phyloP scores from a whole-genome alignment of 1,284 basidiomycete species.

The Tilletiopsis washingtonensis region DNA sequence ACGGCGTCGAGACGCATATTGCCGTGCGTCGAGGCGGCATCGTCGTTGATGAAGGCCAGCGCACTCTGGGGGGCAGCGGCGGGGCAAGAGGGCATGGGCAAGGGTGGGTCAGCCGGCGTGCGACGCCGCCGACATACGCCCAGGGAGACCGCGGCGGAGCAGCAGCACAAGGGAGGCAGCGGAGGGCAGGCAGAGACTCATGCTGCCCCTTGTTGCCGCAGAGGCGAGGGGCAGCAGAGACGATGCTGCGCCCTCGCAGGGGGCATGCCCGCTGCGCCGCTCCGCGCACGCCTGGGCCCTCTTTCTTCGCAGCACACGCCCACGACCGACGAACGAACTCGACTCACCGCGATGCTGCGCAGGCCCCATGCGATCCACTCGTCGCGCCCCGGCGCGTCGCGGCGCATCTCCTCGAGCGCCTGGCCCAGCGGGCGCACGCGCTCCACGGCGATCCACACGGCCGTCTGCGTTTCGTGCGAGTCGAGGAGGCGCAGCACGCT shows the following conservation, averaged over 20 bases:
- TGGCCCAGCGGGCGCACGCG: slow-evolving; percentile 68
- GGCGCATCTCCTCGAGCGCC: slow-evolving; percentile 57
- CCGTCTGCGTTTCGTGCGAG: slow-evolving; percentile 75
- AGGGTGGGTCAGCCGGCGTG: background rate
- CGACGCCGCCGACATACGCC: no score
- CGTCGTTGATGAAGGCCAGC: slow-evolving; percentile 79
- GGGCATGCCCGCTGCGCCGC: no score
- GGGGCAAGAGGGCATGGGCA: background rate
- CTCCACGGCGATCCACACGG: slow-evolving; percentile 89
- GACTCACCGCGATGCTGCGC: slow-evolving; percentile 73
- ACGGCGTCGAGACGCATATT: slow-evolving; percentile 70
- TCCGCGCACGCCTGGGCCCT: no score
- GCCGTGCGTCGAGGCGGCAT: slow-evolving; percentile 62
- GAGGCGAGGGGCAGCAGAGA: no score
- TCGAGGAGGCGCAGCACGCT: slow-evolving; percentile 85
- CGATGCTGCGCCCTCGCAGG: no score
- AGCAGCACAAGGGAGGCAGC: no score
- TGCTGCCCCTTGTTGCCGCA: no score
- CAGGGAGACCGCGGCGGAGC: no score
- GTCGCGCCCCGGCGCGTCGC: slow-evolving; percentile 49
- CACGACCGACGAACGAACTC: no score
- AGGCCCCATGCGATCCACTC: slow-evolving; percentile 94
- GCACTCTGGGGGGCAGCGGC: slow-evolving; percentile 60
- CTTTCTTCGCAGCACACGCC: no score
- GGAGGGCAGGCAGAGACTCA: no score